phyloP scores from a whole-genome alignment of 352 stramenopile genomes.

The Globisporangium echinulatum region DNA sequence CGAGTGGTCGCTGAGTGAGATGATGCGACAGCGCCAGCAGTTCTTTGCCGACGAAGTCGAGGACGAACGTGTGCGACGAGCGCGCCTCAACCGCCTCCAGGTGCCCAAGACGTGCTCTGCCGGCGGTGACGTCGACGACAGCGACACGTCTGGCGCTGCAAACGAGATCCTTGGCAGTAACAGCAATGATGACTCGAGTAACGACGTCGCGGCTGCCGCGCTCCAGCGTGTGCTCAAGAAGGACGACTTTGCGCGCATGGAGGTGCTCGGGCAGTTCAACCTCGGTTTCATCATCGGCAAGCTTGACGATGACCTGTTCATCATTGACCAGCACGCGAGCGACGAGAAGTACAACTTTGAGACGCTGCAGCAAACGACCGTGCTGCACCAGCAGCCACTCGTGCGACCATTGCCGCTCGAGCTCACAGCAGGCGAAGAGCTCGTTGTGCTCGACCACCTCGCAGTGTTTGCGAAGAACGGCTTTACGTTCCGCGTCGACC shows the following conservation, averaged over 20 bases:
- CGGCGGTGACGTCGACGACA: slow-evolving; percentile 8
- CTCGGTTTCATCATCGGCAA: slow-evolving; percentile 95
- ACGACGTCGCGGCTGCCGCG: slow-evolving; percentile 37
- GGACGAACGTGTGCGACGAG: slow-evolving; percentile 17
- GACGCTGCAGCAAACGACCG: slow-evolving; percentile 72
- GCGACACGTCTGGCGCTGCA: not conserved
- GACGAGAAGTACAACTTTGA: slow-evolving; percentile 91
- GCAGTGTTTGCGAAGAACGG: slow-evolving; percentile 94
- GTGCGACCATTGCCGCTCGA: slow-evolving; percentile 90
- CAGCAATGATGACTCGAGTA: slow-evolving; percentile 14
- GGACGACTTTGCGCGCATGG: slow-evolving; percentile 90
- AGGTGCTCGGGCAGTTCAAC: slow-evolving; percentile 97
- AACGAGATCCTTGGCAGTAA: not conserved
- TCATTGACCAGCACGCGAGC: slow-evolving; percentile 98
- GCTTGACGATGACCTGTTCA: slow-evolving; percentile 92
- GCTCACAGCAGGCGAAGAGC: slow-evolving; percentile 90
- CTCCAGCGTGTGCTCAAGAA: slow-evolving; percentile 83
- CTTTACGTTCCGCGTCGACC: slow-evolving; percentile 78
- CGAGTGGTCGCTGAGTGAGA: slow-evolving; percentile 36
- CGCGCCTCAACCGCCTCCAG: slow-evolving; percentile 19
- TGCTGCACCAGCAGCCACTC: slow-evolving; percentile 94
- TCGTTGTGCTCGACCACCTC: slow-evolving; percentile 91
- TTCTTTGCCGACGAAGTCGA: slow-evolving; percentile 42
- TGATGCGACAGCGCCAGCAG: slow-evolving; percentile 27
- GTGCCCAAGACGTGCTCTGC: slow-evolving; percentile 36